These are phyloP conservation scores for Xylaria arbuscula DNA, from an alignment of 2,329 filamentous ascomycete genomes.

Conservation along the genomic window DNA sequence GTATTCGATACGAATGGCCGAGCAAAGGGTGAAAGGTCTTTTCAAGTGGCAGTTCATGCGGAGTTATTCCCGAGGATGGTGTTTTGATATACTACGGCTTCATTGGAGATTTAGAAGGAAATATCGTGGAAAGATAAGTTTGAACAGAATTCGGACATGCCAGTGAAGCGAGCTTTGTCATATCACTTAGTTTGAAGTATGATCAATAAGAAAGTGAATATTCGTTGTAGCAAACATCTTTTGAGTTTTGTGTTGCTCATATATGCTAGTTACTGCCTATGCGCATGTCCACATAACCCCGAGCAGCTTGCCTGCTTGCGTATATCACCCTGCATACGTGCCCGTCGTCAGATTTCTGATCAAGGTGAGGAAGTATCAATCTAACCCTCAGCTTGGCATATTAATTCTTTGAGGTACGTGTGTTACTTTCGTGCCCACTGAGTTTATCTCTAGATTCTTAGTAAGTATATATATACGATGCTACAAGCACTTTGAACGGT, in stretches of 20 bases:
- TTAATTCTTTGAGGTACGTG: background rate
- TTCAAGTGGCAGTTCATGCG: background rate
- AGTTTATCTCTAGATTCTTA: background rate
- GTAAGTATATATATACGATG: background rate
- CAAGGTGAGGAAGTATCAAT: background rate
- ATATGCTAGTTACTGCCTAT: background rate
- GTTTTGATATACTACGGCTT: background rate
- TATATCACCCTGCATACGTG: conserved; percentile 1
- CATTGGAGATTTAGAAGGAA: too few species aligned
- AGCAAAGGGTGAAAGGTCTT: background rate
- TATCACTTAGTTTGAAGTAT: too few species aligned
- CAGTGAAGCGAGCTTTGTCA: too few species aligned
- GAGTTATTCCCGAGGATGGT: background rate
- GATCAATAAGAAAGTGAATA: too few species aligned
- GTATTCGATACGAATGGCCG: background rate
- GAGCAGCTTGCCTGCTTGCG: background rate
- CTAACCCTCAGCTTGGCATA: background rate
- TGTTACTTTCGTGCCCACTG: background rate
- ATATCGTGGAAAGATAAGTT: too few species aligned
- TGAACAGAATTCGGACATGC: too few species aligned
- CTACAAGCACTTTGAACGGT: background rate
- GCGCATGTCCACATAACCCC: too few species aligned
- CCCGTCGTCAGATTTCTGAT: background rate
- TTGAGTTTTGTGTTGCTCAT: too few species aligned
- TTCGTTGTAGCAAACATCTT: too few species aligned